These are phyloP conservation scores for Volvox carteri DNA, from an alignment of 163 green algal species.

Conservation along the genomic window DNA sequence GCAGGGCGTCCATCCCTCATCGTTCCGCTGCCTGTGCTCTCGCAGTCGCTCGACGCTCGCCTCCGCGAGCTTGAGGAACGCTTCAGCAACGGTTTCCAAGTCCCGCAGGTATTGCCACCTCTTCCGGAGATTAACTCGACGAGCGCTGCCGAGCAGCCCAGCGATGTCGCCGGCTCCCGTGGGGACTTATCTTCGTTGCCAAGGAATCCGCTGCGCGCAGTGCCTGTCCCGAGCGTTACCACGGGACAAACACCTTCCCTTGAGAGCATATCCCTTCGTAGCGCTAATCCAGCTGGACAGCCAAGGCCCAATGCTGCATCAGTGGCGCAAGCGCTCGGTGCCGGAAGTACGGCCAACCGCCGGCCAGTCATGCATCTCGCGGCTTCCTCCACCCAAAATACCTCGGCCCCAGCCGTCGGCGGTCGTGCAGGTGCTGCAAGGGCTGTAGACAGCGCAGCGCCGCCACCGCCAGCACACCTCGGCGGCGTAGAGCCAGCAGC, in stretches of 20 bases:
- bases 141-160: background rate
- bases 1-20: no score
- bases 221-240: background rate
- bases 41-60: slow-evolving; percentile 27
- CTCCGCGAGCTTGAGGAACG: slow-evolving; percentile 42
- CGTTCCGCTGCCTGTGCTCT: no score
- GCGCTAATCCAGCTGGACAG: no score
- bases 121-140: background rate
- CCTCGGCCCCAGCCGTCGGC: no score
- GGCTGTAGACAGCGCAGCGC: background rate
- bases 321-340: no score
- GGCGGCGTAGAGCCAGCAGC: background rate
- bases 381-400: no score
- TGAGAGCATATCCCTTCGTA: no score
- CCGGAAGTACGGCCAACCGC: no score
- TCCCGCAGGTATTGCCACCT: background rate
- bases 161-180: background rate
- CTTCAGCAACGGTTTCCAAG: background rate
- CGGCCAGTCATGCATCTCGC: no score
- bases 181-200: background rate
- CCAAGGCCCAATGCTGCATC: no score
- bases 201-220: background rate
- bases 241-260: background rate
- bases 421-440: background rate
- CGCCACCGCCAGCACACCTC: no score